Evolutionary conservation across 768 basidiomycete genomes (phyloP), one percentile per base, ranked within the genome.

Genomic region (Leucocoprinus sp.): DNA sequence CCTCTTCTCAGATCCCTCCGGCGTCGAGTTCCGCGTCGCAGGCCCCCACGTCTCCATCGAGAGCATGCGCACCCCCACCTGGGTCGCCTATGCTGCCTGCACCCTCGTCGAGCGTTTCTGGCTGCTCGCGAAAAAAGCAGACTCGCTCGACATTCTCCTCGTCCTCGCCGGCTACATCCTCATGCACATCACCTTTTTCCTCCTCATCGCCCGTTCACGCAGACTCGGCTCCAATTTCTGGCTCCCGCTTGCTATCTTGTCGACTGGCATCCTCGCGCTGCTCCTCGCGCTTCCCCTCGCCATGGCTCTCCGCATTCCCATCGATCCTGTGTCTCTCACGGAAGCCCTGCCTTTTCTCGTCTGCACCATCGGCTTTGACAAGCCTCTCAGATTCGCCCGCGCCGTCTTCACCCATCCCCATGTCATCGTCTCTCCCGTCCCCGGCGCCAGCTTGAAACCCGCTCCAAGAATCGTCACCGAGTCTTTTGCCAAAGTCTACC

Each of bases 331-430:
- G 43, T 83, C 84, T 8, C 74, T 99, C 41, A 91, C 89, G 8
- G 96, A 99, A 62, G 95, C 96, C 0, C 76, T 99, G 0, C 96
- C 96, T 0, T 98, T 98, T 80, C 71, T 98, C 38, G 93, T 99
- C 27, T 95, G 95, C 63, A 96, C 93, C 1, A 82, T 99, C 49
- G 95, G 95, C 5, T 99, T 98, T 62, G 96, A 99, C 66, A 98
- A 99, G 62, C 95, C 93, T 0, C 81, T 95, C 37, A 78, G 89
- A 5, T 80, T 99, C 19, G 93, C 93, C 2, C 75, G 83, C 9
- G 84, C 92, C 2, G 88, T 98, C 12, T 90, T 97, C 65, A 75
- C 78, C 22, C 87, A 93, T 54, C 88, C 86, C 2, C 76, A 85
- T 38, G 64, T 81, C 27, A 65, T 71, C 39, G 60, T 68, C 42